phyloP scores from a whole-genome alignment of 2,329 filamentous ascomycete genomes.

The Amesomyces nigricolor region DNA sequence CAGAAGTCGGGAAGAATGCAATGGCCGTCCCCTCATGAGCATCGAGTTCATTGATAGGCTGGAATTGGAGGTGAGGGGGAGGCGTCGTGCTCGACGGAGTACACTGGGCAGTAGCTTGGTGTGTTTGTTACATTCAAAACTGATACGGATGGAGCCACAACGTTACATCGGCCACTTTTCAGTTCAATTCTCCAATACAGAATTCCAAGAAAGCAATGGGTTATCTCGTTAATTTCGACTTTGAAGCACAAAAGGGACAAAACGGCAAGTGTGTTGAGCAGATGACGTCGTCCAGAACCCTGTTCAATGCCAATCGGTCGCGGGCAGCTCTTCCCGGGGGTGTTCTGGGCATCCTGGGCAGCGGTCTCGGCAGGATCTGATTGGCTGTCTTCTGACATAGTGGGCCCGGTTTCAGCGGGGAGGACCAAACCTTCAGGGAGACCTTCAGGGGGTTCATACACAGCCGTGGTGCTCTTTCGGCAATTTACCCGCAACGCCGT shows the following conservation, averaged over 20 bases:
- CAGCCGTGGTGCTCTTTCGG: conserved; percentile 19
- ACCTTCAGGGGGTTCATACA: conserved; percentile 1
- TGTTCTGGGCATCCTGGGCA: conserved; percentile 1
- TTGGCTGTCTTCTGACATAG: conserved; percentile 7
- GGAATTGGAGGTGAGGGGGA: conserved; percentile 11
- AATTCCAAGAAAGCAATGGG: too few relatives aligned
- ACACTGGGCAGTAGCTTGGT: neutral
- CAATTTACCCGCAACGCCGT: conserved; percentile 26
- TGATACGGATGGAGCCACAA: too few relatives aligned
- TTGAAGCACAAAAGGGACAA: neutral
- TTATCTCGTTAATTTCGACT: neutral
- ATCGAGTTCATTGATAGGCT: conserved; percentile 2
- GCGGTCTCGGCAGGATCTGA: neutral
- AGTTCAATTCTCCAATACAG: too few relatives aligned
- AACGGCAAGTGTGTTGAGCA: neutral
- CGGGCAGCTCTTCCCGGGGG: conserved; percentile 18
- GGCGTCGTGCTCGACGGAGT: neutral
- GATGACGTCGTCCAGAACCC: conserved; percentile 15
- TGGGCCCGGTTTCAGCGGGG: conserved; percentile 7
- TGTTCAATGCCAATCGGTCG: conserved; percentile 12
- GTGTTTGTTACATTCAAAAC: neutral
- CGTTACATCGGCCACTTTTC: too few relatives aligned
- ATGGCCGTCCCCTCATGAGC: neutral
- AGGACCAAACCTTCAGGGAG: neutral
- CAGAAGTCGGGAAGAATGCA: neutral